Evolutionary conservation across 2,329 filamentous ascomycete species (phyloP).

Genomic region (Xylariaceae sp.): DNA sequence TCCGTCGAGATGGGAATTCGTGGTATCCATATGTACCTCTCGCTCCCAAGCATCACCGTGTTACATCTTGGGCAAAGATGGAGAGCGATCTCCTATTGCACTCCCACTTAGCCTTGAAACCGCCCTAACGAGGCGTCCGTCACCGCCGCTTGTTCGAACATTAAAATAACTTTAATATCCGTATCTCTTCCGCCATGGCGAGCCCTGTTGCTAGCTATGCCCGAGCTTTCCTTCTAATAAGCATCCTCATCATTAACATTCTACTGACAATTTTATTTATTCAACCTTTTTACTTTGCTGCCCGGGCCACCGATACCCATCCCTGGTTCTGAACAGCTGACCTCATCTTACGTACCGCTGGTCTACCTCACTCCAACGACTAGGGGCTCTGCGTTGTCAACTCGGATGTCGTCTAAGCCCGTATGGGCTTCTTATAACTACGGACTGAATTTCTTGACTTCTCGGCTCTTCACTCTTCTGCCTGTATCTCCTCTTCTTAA

Average conservation of each 20-base stretch:
- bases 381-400: slow-evolving; percentile 8
- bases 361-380: slow-evolving; percentile 12
- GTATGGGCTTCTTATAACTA: slow-evolving; percentile 1
- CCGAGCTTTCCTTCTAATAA: slow-evolving; percentile 13
- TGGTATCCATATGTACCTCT: slow-evolving; percentile 27
- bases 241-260: slow-evolving; percentile 12
- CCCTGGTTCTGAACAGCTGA: slow-evolving; percentile 24
- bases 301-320: slow-evolving; percentile 14
- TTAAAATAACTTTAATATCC: slow-evolving; percentile 36
- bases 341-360: slow-evolving; percentile 22
- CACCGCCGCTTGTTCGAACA: slow-evolving; percentile 33
- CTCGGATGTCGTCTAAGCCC: slow-evolving; percentile 8
- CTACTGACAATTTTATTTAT: slow-evolving; percentile 2
- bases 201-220: slow-evolving; percentile 9
- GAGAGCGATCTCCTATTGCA: slow-evolving; percentile 31
- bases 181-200: slow-evolving; percentile 27
- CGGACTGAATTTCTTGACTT: too few relatives aligned
- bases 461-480: too few relatives aligned
- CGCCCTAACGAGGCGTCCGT: slow-evolving; percentile 28
- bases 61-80: slow-evolving; percentile 30
- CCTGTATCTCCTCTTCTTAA: slow-evolving; percentile 7
- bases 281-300: slow-evolving; percentile 14
- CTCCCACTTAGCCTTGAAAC: slow-evolving; percentile 28
- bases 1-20: slow-evolving; percentile 29
- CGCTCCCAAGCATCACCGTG: slow-evolving; percentile 29